phyloP scores from a whole-genome alignment of 106 monocot species.

The Acorus calamus region DNA sequence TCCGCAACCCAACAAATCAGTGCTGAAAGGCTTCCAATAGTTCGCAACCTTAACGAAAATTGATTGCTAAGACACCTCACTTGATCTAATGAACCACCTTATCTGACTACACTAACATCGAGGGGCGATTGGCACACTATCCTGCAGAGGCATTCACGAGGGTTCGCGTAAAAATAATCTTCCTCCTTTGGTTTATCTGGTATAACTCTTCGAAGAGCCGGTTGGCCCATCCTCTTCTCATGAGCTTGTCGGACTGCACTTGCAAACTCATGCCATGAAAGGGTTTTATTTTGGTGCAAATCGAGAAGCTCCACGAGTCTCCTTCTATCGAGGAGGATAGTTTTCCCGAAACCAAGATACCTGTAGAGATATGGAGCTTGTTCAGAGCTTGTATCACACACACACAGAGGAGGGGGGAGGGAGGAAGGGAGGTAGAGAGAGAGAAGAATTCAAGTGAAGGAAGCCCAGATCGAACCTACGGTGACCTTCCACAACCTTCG shows the following conservation, averaged over 20 bases:
- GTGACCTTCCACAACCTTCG: constrained; percentile 76
- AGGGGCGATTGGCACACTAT: constrained; percentile 9
- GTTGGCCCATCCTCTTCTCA: constrained; percentile 29
- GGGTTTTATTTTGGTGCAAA: constrained; percentile 33
- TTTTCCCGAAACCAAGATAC: constrained; percentile 54
- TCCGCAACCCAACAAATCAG: too few species aligned
- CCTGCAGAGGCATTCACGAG: constrained; percentile 41
- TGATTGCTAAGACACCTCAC: too few species aligned
- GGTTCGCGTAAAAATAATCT: constrained; percentile 70
- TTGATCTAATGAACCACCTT: not conserved
- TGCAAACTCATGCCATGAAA: constrained; percentile 53
- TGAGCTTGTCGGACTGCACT: constrained; percentile 20
- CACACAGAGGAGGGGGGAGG: too few species aligned
- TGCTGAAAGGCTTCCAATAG: too few species aligned
- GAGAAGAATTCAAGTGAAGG: too few species aligned
- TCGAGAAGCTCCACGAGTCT: constrained; percentile 53
- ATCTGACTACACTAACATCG: constrained; percentile 2
- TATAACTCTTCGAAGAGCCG: constrained; percentile 26
- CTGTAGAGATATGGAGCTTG: constrained; percentile 13
- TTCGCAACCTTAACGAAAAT: too few species aligned
- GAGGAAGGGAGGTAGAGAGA: too few species aligned
- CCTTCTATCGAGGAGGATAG: constrained; percentile 44
- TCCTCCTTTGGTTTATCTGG: constrained; percentile 56
- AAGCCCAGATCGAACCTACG: constrained; percentile 30
- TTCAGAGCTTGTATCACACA: too few species aligned